Percentiles rank a stretch among this genome's conserved stretches.
Conservation (phyloP, 768 basidiomycete species). For the Paxillus rubicundulus region DNA sequence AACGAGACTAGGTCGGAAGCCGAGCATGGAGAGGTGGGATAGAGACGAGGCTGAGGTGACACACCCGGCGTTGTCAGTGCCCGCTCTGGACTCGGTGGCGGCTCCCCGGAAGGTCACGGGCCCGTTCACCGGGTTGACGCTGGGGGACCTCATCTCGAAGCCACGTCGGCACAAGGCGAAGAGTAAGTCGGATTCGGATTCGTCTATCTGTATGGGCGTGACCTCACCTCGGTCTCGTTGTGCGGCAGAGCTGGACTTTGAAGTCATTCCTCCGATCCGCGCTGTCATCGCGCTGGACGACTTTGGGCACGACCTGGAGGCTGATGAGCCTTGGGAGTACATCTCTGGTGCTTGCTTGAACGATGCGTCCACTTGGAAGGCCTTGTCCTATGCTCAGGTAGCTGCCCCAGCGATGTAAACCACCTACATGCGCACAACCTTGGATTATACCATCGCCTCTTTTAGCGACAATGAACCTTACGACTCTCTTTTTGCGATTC, state of each 20-base stretch:
- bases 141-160: constrained; percentile 26
- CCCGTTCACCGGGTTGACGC: constrained; percentile 21
- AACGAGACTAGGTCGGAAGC: constrained; percentile 21
- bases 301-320: constrained; percentile 11
- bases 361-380: constrained; percentile 29
- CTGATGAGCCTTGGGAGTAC: constrained; percentile 33
- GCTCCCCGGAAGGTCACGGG: constrained; percentile 4
- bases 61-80: background rate
- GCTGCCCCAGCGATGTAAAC: constrained; percentile 22
- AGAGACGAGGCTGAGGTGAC: constrained; percentile 15
- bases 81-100: background rate
- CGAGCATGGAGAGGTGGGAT: constrained; percentile 31
- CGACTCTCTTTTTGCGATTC: constrained; percentile 16
- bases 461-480: constrained; percentile 11
- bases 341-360: constrained; percentile 26
- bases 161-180: constrained; percentile 23
- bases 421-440: background rate
- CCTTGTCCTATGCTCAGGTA: constrained; percentile 32
- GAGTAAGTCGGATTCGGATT: constrained; percentile 15
- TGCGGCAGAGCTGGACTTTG: constrained; percentile 25
- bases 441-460: background rate
- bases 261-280: constrained; percentile 30
- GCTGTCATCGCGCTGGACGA: constrained; percentile 33
- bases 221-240: background rate
- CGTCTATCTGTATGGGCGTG: background rate